Conservation (phyloP, 306 rosid genomes). For the Trichosanthes truncata region DNA sequence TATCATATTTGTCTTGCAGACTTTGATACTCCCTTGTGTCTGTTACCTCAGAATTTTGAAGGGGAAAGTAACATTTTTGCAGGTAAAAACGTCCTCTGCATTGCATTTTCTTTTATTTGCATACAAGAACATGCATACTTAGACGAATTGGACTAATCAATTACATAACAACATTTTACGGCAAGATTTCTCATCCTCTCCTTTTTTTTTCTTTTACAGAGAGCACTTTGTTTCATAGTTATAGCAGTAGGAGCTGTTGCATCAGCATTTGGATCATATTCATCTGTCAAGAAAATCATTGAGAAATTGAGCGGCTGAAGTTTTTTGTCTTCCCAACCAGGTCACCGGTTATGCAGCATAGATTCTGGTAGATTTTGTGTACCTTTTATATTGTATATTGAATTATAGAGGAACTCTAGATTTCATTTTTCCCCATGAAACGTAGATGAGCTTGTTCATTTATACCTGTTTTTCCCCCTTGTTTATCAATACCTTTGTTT, state of each 20-base stretch:
- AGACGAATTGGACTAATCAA: neutral
- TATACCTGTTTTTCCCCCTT: neutral
- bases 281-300: slow-evolving; percentile 40
- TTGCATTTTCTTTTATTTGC: neutral
- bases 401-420: neutral
- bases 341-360: neutral
- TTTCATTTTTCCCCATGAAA: neutral
- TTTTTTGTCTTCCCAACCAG: neutral
- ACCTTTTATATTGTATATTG: neutral
- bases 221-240: slow-evolving; percentile 34
- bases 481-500: neutral
- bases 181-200: neutral
- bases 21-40: slow-evolving; percentile 86
- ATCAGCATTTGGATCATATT: slow-evolving; percentile 39
- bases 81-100: slow-evolving; percentile 34
- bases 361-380: slow-evolving; percentile 8
- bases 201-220: slow-evolving; percentile 27
- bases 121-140: neutral
- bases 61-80: slow-evolving; percentile 43
- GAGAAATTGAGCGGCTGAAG: slow-evolving; percentile 44
- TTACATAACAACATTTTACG: neutral
- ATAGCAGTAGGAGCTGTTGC: slow-evolving; percentile 46
- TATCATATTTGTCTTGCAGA: slow-evolving; percentile 33
- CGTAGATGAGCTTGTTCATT: neutral
- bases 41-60: slow-evolving; percentile 70